Conservation (phyloP, 1,284 basidiomycete species). For the Cryptococcus sp. region DNA sequence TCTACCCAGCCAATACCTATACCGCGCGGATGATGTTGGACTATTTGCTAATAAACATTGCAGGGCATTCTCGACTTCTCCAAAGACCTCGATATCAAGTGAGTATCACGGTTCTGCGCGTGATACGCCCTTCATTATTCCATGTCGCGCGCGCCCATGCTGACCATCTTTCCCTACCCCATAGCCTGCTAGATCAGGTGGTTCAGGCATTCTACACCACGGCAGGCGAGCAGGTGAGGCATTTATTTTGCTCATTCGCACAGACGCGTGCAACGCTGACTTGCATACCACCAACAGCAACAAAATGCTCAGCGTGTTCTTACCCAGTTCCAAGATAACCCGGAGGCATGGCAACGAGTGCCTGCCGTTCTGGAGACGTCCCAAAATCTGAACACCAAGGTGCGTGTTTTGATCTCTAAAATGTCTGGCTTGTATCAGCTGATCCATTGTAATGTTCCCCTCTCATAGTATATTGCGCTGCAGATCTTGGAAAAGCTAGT, state of each 20-base stretch:
- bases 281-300: slow-evolving; percentile 62
- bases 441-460: slow-evolving; percentile 4
- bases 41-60: slow-evolving; percentile 1
- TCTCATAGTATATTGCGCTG: slow-evolving; percentile 79
- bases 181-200: slow-evolving; percentile 75
- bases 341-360: slow-evolving; percentile 98
- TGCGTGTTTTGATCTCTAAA: slow-evolving; percentile 45
- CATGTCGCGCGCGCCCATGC: background rate
- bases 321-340: slow-evolving; percentile 94
- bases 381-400: slow-evolving; percentile 87
- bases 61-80: slow-evolving; percentile 85
- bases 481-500: slow-evolving; percentile 96
- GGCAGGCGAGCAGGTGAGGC: slow-evolving; percentile 69
- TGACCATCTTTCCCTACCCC: background rate
- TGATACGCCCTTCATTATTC: background rate
- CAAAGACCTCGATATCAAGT: slow-evolving; percentile 75
- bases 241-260: background rate
- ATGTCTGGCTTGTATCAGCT: background rate
- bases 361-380: slow-evolving; percentile 90
- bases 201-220: slow-evolving; percentile 80
- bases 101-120: background rate
- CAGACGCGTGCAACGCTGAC: slow-evolving; percentile 1
- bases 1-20: too few species aligned
- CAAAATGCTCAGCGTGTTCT: slow-evolving; percentile 85
- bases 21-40: slow-evolving; percentile 1